Conservation (phyloP, 1,139 yeast species). For the Candida freyschussii region DNA sequence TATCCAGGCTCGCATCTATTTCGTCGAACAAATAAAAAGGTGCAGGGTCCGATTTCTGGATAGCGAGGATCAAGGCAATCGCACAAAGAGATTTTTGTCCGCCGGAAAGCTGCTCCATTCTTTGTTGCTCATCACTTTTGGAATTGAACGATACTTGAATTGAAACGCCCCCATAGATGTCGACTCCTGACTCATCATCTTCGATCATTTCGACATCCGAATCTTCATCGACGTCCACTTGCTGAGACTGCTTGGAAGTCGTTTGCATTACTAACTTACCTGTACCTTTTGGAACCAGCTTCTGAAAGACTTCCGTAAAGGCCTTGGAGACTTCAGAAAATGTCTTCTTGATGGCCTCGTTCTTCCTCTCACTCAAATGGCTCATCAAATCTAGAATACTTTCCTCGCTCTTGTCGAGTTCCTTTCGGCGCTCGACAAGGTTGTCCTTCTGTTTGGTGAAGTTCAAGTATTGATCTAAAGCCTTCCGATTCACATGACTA, state of each 20-base stretch:
- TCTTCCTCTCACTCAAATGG: conserved; percentile 74
- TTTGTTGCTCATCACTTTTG: conserved; percentile 77
- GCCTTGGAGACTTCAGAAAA: conserved; percentile 72
- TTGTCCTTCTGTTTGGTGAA: conserved; percentile 73
- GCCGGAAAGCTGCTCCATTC: conserved; percentile 89
- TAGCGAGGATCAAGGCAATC: conserved; percentile 85
- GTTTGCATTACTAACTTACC: conserved; percentile 71
- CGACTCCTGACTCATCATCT: conserved; percentile 33
- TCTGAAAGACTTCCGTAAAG: conserved; percentile 70
- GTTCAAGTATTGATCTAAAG: conserved; percentile 75
- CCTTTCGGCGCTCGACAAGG: conserved; percentile 58
- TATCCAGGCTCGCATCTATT: conserved; percentile 91
- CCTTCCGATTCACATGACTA: conserved; percentile 83
- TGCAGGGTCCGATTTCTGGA: conserved; percentile 94
- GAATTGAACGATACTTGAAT: conserved; percentile 90
- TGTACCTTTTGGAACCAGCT: conserved; percentile 76
- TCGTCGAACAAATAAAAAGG: conserved; percentile 96
- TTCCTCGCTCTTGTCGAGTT: conserved; percentile 62
- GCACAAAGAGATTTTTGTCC: conserved; percentile 97
- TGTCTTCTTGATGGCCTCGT: conserved; percentile 75
- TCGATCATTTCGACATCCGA: conserved; percentile 25
- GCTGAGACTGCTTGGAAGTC: conserved; percentile 11
- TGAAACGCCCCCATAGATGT: conserved; percentile 75
- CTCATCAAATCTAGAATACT: conserved; percentile 71
- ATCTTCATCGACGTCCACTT: conserved; percentile 22